Evolutionary conservation across 1,139 yeast species (phyloP), one percentile per base, ranked within the genome.

Genomic region (Taphrina deformans): DNA sequence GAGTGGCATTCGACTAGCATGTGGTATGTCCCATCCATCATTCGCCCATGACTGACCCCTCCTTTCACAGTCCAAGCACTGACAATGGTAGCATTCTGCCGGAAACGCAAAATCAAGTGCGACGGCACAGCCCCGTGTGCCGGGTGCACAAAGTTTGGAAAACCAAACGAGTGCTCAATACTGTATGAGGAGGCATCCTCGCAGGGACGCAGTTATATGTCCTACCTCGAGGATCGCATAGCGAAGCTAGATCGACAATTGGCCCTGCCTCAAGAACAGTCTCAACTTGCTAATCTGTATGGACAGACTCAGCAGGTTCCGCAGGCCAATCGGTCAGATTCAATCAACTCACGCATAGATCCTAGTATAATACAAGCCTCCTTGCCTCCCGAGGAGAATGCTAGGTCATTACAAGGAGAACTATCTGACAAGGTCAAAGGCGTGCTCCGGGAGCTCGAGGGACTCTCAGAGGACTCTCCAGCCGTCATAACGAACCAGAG

Each of bases 91-190:
- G 62, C 46, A 12, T 59, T 59, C 35, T 59, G 63, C 35, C 63
- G 63, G 18, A 59, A 59, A 41, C 55, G 63, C 41, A 59, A 59
- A 24, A 59, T 59, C 48, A 59, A 59, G 33, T 59, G 63, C 40
- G 63, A 59, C 40, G 63, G 63, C 21, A 52, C 56, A 26, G 63
- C 63, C 21, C 63, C 63, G 9, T 59, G 63, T 38, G 45, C 56
- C 10, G 63, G 63, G 7, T 59, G 63, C 56, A 38, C 55, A 24
- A 35, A 40, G 26, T 59, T 59, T 33, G 53, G 56, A n/a, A 40
- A 53, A 27, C 56, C 63, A 6, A 38, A 41, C 14, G 63, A 59
- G 51, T 59, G 63, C 41, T 59, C 63, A n/a, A 59, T 59, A 26
- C 16, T 59, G 40, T 59, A 51, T 14, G 63, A 59, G 23, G 63